Evolutionary conservation across 306 rosid genomes (phyloP).

Genomic region (Parietaria judaica): DNA sequence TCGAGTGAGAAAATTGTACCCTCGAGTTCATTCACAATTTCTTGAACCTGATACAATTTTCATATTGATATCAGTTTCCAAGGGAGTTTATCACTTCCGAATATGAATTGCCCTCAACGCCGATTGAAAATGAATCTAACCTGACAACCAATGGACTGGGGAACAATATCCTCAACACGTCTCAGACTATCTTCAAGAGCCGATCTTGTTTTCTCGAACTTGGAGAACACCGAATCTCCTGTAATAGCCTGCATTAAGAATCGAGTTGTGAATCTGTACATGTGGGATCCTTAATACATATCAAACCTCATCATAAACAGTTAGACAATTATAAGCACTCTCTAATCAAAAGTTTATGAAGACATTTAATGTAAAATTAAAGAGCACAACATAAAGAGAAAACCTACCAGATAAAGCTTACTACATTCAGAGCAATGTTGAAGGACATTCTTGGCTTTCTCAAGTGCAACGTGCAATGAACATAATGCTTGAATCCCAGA

Average conservation of each 20-base stretch:
- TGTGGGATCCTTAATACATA: neutral
- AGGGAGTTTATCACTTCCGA: too few species aligned
- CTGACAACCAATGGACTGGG: slow-evolving; percentile 89
- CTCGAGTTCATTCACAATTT: slow-evolving; percentile 60
- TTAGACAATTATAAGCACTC: neutral
- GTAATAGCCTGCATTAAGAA: slow-evolving; percentile 74
- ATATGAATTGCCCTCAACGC: too few species aligned
- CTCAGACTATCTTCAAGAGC: slow-evolving; percentile 79
- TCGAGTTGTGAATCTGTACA: slow-evolving; percentile 3
- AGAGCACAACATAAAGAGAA: neutral
- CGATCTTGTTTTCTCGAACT: slow-evolving; percentile 82
- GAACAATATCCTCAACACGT: slow-evolving; percentile 87
- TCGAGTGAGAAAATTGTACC: slow-evolving; percentile 53
- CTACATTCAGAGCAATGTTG: slow-evolving; percentile 87
- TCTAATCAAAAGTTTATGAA: neutral
- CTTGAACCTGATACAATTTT: slow-evolving; percentile 51
- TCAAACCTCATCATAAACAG: neutral
- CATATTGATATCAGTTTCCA: too few species aligned
- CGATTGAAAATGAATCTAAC: slow-evolving; percentile 22
- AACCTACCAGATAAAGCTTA: slow-evolving; percentile 85
- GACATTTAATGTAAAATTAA: neutral
- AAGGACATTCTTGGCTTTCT: slow-evolving; percentile 84
- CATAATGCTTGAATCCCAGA: slow-evolving; percentile 93
- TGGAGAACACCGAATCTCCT: slow-evolving; percentile 80
- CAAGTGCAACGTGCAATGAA: slow-evolving; percentile 84